A percentile compares a stretch with the other conserved stretches of the same genome.
phyloP scores from a whole-genome alignment of 495 filamentous ascomycete genomes.

The Cairneyella variabilis region DNA sequence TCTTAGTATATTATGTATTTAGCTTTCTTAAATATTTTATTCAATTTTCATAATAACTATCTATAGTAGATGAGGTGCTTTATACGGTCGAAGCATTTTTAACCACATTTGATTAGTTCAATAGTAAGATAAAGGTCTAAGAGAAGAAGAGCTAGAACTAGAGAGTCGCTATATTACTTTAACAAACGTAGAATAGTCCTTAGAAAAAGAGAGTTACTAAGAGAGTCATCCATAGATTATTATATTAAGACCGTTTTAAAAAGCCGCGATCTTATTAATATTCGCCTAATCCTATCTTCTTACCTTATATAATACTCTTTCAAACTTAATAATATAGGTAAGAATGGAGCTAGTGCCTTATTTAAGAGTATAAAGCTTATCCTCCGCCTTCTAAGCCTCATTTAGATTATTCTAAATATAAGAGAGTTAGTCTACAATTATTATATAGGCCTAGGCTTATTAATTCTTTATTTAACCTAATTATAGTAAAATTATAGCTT shows the following conservation, averaged over 20 bases:
- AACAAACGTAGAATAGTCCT: no score
- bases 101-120: no score
- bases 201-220: neutral
- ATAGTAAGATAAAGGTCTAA: no score
- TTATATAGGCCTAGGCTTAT: neutral
- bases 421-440: neutral
- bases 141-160: no score
- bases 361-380: conserved; percentile 1
- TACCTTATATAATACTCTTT: neutral
- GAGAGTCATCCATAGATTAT: neutral
- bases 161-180: no score
- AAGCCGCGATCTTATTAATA: neutral
- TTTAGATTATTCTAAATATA: neutral
- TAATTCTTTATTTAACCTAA: neutral
- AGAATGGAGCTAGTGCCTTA: neutral
- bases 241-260: neutral
- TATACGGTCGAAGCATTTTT: no score
- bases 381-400: neutral
- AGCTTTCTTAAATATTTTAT: no score
- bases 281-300: neutral
- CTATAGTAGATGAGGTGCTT: no score
- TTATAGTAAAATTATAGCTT: neutral
- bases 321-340: neutral
- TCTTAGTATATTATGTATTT: no score
- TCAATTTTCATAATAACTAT: no score